Evolutionary conservation across 2,329 filamentous ascomycete species (phyloP).

Genomic region (Cytospora piceicola): DNA sequence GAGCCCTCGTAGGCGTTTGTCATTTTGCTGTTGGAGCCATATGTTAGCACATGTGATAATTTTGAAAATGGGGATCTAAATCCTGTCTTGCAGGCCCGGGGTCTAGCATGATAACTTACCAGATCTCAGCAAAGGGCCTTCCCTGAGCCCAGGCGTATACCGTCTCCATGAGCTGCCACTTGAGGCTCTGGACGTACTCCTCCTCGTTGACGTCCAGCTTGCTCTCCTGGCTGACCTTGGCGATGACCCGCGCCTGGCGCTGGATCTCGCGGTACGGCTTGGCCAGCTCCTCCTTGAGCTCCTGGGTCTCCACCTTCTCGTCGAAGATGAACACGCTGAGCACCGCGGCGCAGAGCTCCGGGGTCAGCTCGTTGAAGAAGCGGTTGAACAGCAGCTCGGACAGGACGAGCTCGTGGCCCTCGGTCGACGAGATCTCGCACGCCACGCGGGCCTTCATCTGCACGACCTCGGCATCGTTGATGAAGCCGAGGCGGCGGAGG

Average conservation of each 20-base stretch:
- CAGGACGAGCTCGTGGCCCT: constrained; percentile 89
- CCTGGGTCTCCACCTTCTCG: constrained; percentile 82
- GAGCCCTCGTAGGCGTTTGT: constrained; percentile 97
- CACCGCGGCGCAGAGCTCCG: constrained; percentile 83
- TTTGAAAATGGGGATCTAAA: neutral
- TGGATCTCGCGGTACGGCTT: constrained; percentile 89
- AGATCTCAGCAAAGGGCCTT: constrained; percentile 88
- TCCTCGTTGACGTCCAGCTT: constrained; percentile 95
- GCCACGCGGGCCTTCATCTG: constrained; percentile 96
- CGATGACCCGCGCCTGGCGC: constrained; percentile 82
- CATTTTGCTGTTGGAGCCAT: constrained; percentile 74
- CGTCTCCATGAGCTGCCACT: constrained; percentile 96
- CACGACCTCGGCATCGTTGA: constrained; percentile 93
- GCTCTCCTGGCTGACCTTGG: constrained; percentile 92
- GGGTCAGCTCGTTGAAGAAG: constrained; percentile 94
- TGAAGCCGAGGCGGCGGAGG: constrained; percentile 89
- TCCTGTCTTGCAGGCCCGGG: neutral
- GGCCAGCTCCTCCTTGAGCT: constrained; percentile 79
- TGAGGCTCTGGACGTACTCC: constrained; percentile 86
- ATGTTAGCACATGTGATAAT: constrained; percentile 6
- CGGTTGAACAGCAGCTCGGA: constrained; percentile 94
- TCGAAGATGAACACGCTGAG: constrained; percentile 97
- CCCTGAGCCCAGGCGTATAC: constrained; percentile 91
- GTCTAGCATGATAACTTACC: constrained; percentile 63
- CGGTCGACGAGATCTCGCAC: constrained; percentile 91